Evolutionary conservation across 148 eudicot species (phyloP), one percentile per base, ranked within the genome.

Genomic region (Heliamphora exappendiculata): DNA sequence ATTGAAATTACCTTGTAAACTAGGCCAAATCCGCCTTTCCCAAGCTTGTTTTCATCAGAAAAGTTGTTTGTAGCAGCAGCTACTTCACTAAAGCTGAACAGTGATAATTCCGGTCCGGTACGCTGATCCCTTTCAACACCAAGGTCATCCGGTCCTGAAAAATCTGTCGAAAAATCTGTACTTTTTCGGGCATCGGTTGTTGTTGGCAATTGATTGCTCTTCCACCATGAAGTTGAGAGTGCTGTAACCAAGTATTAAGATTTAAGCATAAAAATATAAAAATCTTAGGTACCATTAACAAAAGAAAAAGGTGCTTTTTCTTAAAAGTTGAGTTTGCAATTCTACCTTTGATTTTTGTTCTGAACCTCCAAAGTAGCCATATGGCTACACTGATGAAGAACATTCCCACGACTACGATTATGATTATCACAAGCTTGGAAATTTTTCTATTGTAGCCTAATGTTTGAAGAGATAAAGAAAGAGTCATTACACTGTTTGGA

Each of bases 1-100:
- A n/a, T n/a, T n/a, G n/a, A 28, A 19, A 47, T 44, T 63, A 90
- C 93, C 88, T 85, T 90, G 84, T 88, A 86, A 57, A 90, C 93
- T 0, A 87, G 86, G 57, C 91, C 93, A 73, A 90, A 88, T 75
- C 93, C 93, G 2, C 93, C 93, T 82, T 88, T 77, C 33, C 93
- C 93, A 3, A 90, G 91, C 79, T 86, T 90, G 76, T 85, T 88
- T 20, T 73, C 60, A 26, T 78, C 74, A 3, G 87, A 80, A 65
- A 88, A 90, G 68, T 80, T 77, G 28, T 85, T 69, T 12, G 93
- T 88, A 53, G 89, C 85, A 49, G 80, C 73, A 63, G 79, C 85
- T 47, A 90, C 76, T 39, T 51, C 53, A 78, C 72, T 53, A 53
- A 82, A 89, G 73, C 75, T 80, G 75, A 78, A 76, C 50, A 82